Evolutionary conservation across 306 rosid genomes (phyloP).

Genomic region (Fagus sylvatica): DNA sequence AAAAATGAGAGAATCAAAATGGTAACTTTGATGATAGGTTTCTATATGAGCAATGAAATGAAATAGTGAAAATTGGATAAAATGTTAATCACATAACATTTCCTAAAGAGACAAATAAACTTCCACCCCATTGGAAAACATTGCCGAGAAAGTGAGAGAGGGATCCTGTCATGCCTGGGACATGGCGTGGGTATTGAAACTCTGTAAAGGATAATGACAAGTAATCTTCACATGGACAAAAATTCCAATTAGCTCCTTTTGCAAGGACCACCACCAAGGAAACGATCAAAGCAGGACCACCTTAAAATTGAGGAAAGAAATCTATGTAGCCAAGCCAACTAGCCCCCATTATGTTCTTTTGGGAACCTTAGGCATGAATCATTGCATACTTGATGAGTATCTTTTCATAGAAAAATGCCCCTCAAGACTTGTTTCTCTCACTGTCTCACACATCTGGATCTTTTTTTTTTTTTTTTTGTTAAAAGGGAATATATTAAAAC

Average conservation of each 20-base stretch:
- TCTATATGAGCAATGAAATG: neutral
- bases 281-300: constrained; percentile 42
- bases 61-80: neutral
- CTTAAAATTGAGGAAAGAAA: constrained; percentile 8
- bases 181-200: neutral
- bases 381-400: constrained; percentile 29
- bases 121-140: neutral
- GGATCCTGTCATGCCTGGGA: neutral
- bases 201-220: constrained; percentile 1
- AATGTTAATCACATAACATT: neutral
- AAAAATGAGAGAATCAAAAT: neutral
- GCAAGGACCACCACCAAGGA: constrained; percentile 12
- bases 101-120: neutral
- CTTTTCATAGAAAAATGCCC: constrained; percentile 25
- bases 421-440: constrained; percentile 37
- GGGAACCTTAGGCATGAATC: constrained; percentile 24
- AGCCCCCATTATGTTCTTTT: constrained; percentile 18
- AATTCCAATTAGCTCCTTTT: neutral
- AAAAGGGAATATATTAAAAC: too few relatives aligned
- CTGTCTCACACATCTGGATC: constrained; percentile 28
- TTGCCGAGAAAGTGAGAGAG: constrained; percentile 12
- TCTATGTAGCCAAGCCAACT: constrained; percentile 24
- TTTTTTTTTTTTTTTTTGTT: too few relatives aligned
- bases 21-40: neutral
- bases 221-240: constrained; percentile 20